Conservation (phyloP, 225 moss, liverwort and hornwort genomes). For the Pleurozium schreberi region DNA sequence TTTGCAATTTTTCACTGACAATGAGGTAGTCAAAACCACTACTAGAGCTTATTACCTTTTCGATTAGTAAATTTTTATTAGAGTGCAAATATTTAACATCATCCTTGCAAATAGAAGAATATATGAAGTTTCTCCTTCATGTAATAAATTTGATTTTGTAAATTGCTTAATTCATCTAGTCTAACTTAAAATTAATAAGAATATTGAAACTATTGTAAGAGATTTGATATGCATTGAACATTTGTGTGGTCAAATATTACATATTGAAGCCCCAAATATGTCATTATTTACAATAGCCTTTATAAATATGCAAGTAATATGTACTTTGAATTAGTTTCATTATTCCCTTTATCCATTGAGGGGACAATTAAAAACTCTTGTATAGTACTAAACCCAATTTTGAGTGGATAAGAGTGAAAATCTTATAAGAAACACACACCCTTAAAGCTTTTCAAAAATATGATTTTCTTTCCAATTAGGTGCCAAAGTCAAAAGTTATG, state of each 20-base stretch:
- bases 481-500: neutral
- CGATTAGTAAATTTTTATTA: no score
- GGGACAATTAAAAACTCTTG: fast-evolving
- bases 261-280: neutral
- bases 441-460: neutral
- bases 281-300: neutral
- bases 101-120: neutral
- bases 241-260: fast-evolving
- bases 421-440: neutral
- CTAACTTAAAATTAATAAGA: neutral
- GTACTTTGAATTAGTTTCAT: neutral
- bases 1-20: neutral
- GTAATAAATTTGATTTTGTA: neutral
- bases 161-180: neutral
- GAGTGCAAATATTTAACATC: neutral
- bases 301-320: neutral
- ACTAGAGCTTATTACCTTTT: neutral
- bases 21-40: neutral
- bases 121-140: neutral
- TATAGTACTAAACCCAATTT: neutral
- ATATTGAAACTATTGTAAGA: neutral
- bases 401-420: neutral
- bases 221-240: neutral
- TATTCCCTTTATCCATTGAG: fast-evolving
- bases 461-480: neutral